These are phyloP conservation scores for Verticillium klebahnii DNA, from an alignment of 2,329 filamentous ascomycete genomes.

Conservation along the genomic window DNA sequence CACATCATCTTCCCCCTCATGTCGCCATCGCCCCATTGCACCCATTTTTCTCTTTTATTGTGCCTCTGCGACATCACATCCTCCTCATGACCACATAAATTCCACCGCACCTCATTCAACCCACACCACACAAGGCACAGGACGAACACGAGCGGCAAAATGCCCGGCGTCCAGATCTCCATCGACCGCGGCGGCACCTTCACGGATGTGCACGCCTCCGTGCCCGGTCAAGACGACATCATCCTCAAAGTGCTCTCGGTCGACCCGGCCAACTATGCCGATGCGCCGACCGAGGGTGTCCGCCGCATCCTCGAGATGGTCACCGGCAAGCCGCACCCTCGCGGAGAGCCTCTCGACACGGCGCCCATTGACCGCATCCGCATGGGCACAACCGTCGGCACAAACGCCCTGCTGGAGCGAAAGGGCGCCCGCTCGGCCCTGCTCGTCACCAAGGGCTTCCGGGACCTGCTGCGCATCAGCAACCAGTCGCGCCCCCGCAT, in stretches of 20 bases:
- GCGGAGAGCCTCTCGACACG: conserved; percentile 27
- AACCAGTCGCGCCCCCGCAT: conserved; percentile 70
- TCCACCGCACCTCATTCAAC: neutral
- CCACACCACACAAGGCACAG: neutral
- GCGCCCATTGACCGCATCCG: conserved; percentile 58
- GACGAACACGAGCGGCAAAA: neutral
- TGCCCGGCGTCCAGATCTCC: conserved; percentile 2
- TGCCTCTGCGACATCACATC: neutral
- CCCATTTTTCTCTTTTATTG: neutral
- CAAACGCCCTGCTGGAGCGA: conserved; percentile 69
- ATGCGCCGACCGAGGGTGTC: conserved; percentile 71
- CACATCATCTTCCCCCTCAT: neutral
- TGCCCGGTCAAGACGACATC: conserved; percentile 61
- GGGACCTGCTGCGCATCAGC: conserved; percentile 66
- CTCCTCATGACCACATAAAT: neutral
- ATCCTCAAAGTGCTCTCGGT: conserved; percentile 70
- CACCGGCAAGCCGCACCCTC: conserved; percentile 24
- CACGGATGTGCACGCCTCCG: conserved; percentile 65
- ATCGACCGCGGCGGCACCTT: conserved; percentile 47
- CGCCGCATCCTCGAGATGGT: conserved; percentile 37
- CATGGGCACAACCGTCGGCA: conserved; percentile 79
- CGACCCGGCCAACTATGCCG: conserved; percentile 66
- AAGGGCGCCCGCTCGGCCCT: conserved; percentile 70
- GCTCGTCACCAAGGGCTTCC: conserved; percentile 68
- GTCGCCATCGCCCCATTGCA: neutral